Evolutionary conservation across 352 stramenopile genomes (phyloP).

Genomic region (Globisporangium iwayamae): DNA sequence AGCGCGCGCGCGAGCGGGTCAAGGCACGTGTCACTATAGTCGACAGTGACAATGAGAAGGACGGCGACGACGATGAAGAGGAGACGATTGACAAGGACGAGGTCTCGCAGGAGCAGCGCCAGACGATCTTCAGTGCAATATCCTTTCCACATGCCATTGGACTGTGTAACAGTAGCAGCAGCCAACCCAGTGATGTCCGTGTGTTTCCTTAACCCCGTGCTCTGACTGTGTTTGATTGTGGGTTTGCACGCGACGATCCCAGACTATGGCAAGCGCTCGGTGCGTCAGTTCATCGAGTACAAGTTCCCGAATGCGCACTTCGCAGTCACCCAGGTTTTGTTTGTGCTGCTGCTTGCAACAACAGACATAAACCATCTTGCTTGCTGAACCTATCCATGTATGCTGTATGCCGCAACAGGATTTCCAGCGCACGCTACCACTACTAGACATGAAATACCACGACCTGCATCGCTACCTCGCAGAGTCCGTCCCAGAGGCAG

Average conservation of each 20-base stretch:
- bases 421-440: constrained; percentile 68
- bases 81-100: constrained; percentile 20
- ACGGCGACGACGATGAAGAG: constrained; percentile 16
- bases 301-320: constrained; percentile 69
- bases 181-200: neutral
- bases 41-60: constrained; percentile 8
- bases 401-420: constrained; percentile 30
- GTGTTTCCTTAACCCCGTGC: constrained; percentile 22
- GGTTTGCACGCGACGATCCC: constrained; percentile 63
- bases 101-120: constrained; percentile 27
- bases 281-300: constrained; percentile 66
- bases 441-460: constrained; percentile 33
- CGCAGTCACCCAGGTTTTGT: constrained; percentile 56
- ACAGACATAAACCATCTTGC: neutral
- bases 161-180: neutral
- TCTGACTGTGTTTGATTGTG: constrained; percentile 16
- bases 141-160: constrained; percentile 29
- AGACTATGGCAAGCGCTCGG: constrained; percentile 71
- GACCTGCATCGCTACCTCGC: constrained; percentile 41
- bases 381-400: neutral
- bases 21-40: neutral
- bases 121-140: constrained; percentile 83
- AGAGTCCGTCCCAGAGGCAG: neutral
- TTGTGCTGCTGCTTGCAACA: neutral
- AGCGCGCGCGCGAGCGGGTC: constrained; percentile 6